Percentiles rank a stretch among this genome's conserved stretches.
phyloP scores from a whole-genome alignment of 805 yeast species.

The Sporopachydermia lactativora region DNA sequence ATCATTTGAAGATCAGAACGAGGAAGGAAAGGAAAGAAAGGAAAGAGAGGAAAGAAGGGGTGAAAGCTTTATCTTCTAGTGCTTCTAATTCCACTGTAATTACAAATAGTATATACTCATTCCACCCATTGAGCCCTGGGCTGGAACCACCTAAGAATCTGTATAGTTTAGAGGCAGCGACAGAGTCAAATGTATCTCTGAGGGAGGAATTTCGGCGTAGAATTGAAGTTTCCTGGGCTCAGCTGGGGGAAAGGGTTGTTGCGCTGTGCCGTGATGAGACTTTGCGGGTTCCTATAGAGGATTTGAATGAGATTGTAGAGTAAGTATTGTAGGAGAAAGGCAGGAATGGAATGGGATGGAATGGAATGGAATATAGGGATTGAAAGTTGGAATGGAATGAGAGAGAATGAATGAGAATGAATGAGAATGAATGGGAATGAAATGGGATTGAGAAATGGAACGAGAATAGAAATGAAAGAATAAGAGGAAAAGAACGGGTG shows the following conservation, averaged over 20 bases:
- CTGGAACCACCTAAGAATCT: background rate
- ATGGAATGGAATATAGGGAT: too few species aligned
- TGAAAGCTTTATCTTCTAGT: constrained; percentile 24
- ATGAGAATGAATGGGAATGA: too few species aligned
- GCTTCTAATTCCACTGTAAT: constrained; percentile 27
- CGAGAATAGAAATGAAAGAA: too few species aligned
- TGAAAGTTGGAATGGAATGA: too few species aligned
- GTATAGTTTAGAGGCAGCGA: background rate
- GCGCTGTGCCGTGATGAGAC: constrained; percentile 37
- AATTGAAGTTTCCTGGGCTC: constrained; percentile 37
- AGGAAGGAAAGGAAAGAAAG: too few species aligned
- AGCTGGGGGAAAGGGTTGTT: constrained; percentile 26
- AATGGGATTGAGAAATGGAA: too few species aligned
- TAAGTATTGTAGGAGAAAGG: too few species aligned
- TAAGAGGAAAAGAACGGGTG: too few species aligned
- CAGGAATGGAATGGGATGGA: too few species aligned
- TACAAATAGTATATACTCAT: constrained; percentile 26
- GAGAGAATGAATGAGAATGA: too few species aligned
- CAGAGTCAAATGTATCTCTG: background rate
- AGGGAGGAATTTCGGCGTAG: constrained; percentile 8
- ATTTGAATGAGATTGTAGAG: constrained; percentile 33
- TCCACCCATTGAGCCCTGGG: constrained; percentile 22
- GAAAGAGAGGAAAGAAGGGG: constrained; percentile 17
- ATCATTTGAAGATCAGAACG: constrained; percentile 22
- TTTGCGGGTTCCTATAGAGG: constrained; percentile 40